phyloP scores from a whole-genome alignment of 192 early-diverging fungal genomes.

The Coemansia sp. region DNA sequence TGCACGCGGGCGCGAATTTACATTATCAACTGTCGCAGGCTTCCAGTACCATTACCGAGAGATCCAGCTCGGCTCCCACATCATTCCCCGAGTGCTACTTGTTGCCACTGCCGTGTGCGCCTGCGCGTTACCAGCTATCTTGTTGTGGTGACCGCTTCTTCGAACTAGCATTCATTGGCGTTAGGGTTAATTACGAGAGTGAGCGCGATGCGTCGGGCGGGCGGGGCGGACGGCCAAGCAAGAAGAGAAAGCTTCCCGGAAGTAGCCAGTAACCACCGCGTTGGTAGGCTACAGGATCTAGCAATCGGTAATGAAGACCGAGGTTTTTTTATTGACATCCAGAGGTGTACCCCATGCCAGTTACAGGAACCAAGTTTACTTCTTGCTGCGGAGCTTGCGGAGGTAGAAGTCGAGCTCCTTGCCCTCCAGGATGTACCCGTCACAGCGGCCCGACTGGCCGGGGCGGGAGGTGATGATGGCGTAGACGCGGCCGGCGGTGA shows the following conservation, averaged over 20 bases:
- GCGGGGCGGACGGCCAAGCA: no score
- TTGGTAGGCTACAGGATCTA: no score
- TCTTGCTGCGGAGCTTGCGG: slow-evolving; percentile 73
- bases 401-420: slow-evolving; percentile 99
- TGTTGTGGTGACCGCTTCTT: slow-evolving; percentile 5
- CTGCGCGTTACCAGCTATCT: slow-evolving; percentile 10
- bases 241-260: no score
- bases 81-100: slow-evolving; percentile 44
- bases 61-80: slow-evolving; percentile 43
- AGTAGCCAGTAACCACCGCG: no score
- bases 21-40: neutral
- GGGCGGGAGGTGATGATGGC: slow-evolving; percentile 93
- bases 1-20: slow-evolving; percentile 3
- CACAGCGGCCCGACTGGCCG: slow-evolving; percentile 94
- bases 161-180: no score
- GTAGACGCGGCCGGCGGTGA: slow-evolving; percentile 87
- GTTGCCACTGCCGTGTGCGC: slow-evolving; percentile 20
- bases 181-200: no score
- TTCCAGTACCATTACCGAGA: slow-evolving; percentile 49
- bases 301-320: no score
- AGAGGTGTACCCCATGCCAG: no score
- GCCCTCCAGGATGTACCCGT: slow-evolving; percentile 98
- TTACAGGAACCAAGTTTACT: slow-evolving; percentile 40
- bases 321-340: no score
- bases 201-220: no score